Evolutionary conservation across 192 early-diverging fungal species (phyloP).

Genomic region (Coemansia sp.): DNA sequence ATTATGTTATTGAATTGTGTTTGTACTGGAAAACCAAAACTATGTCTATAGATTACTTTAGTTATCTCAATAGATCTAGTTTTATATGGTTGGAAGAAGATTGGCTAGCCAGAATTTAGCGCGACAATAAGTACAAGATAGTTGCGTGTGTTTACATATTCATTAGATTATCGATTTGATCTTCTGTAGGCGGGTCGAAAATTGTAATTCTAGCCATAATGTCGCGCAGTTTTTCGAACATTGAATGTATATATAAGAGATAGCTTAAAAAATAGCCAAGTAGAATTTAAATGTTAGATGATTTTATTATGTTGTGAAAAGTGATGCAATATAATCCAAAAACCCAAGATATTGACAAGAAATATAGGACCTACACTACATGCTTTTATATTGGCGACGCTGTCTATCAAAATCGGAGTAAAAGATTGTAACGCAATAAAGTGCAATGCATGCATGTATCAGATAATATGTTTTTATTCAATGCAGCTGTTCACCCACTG

Average conservation of each 20-base stretch:
- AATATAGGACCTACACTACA: background rate
- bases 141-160: constrained; percentile 10
- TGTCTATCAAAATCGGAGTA: background rate
- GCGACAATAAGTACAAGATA: background rate
- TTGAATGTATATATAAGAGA: constrained; percentile 10
- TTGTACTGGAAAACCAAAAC: background rate
- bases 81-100: background rate
- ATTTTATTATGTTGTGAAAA: constrained; percentile 1
- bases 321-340: background rate
- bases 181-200: constrained; percentile 18
- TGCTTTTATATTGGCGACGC: background rate
- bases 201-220: constrained; percentile 19
- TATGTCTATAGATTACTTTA: background rate
- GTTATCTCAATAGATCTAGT: background rate
- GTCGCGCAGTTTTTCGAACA: constrained; percentile 26
- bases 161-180: constrained; percentile 31
- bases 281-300: background rate
- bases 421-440: background rate
- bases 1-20: background rate
- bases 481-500: background rate
- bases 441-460: background rate
- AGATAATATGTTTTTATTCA: background rate
- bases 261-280: background rate
- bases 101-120: background rate
- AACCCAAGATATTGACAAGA: background rate